Conservation (phyloP, 2,329 filamentous ascomycete species). For the Penicillium sp. region DNA sequence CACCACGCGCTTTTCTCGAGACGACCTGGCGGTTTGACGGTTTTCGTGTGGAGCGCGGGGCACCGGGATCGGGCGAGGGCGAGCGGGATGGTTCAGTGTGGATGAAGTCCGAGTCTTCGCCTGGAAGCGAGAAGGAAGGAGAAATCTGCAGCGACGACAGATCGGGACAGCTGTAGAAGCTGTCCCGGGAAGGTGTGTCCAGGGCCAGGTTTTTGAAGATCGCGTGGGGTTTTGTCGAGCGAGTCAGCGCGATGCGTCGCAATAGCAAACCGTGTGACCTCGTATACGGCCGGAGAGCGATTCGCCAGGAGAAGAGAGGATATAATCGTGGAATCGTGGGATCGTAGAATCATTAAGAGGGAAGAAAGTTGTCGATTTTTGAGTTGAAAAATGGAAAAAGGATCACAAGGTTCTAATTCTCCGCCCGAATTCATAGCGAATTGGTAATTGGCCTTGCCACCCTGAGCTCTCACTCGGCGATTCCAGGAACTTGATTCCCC, state of each 20-base stretch:
- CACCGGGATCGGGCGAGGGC: constrained; percentile 29
- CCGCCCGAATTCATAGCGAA: not conserved
- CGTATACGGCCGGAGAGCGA: constrained; percentile 10
- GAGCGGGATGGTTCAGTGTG: constrained; percentile 30
- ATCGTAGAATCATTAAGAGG: constrained; percentile 2
- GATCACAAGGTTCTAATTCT: too few species aligned
- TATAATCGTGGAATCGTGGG: not conserved
- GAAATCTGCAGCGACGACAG: constrained; percentile 34
- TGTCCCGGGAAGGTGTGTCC: constrained; percentile 36
- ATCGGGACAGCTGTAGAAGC: constrained; percentile 42
- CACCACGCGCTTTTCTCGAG: constrained; percentile 37
- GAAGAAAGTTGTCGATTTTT: too few species aligned
- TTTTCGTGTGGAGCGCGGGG: constrained; percentile 28
- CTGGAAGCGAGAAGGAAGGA: constrained; percentile 14
- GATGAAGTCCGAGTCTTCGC: constrained; percentile 22
- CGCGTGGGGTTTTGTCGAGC: constrained; percentile 18
- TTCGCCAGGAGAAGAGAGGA: not conserved
- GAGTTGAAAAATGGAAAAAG: too few species aligned
- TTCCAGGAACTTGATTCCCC: too few species aligned
- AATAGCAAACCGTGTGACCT: constrained; percentile 16
- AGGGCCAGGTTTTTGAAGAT: constrained; percentile 38
- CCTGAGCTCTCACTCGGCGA: too few species aligned
- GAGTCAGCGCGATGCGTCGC: constrained; percentile 13
- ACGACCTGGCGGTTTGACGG: constrained; percentile 32
- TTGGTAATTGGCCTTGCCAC: too few species aligned